A percentile compares a stretch with the other conserved stretches of the same genome.
phyloP scores from a whole-genome alignment of 352 stramenopile genomes.

The Phytopythium chamaehyphon region DNA sequence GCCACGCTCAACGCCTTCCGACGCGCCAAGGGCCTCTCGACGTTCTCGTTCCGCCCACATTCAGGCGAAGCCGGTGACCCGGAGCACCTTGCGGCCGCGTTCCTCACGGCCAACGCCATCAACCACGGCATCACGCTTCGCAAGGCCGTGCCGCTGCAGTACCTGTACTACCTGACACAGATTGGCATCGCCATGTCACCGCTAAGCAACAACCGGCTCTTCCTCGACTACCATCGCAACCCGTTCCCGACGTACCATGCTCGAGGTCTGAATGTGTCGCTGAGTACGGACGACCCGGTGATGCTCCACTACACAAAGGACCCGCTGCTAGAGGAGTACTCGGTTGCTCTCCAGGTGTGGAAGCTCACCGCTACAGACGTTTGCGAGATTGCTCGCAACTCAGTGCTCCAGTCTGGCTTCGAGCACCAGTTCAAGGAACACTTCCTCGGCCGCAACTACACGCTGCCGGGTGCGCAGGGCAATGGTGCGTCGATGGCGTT shows the following conservation, averaged over 20 bases:
- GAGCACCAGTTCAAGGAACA: conserved; percentile 97
- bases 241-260: conserved; percentile 95
- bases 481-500: conserved; percentile 53
- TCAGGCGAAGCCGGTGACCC: conserved; percentile 97
- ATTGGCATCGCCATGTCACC: conserved; percentile 94
- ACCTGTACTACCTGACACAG: conserved; percentile 99
- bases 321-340: conserved; percentile 96
- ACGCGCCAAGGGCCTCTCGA: conserved; percentile 81
- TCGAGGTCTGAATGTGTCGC: conserved; percentile 96
- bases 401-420: conserved; percentile 97
- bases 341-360: conserved; percentile 91
- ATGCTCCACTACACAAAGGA: conserved; percentile 99
- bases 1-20: conserved; percentile 95
- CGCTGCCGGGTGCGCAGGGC: conserved; percentile 54
- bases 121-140: conserved; percentile 99
- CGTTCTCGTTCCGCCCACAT: conserved; percentile 98
- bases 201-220: conserved; percentile 95
- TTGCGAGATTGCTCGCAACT: conserved; percentile 98
- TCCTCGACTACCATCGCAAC: conserved; percentile 94
- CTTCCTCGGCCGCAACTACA: conserved; percentile 94
- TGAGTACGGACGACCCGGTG: conserved; percentile 98
- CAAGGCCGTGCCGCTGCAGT: conserved; percentile 96
- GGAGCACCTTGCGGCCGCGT: conserved; percentile 93
- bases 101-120: conserved; percentile 91
- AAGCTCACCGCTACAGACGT: conserved; percentile 96